Percentiles rank a stretch among this genome's conserved stretches.
phyloP scores from a whole-genome alignment of 2,329 filamentous ascomycete genomes.

The Exserohilum turcica region DNA sequence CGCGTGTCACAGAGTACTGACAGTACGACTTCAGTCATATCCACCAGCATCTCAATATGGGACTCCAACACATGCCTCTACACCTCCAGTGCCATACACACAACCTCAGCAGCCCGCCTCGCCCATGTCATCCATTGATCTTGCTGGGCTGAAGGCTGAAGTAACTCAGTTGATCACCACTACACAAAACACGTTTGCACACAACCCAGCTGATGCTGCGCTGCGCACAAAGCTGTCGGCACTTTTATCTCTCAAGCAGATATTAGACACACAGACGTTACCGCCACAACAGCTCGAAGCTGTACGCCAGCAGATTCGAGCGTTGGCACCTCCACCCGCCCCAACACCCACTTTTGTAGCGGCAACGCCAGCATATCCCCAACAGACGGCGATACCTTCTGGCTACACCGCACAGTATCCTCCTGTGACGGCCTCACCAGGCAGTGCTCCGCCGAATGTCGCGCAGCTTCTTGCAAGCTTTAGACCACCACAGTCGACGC shows the following conservation, averaged over 20 bases:
- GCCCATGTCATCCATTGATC: conserved; percentile 38
- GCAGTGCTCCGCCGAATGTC: conserved; percentile 33
- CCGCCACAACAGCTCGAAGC: conserved; percentile 80
- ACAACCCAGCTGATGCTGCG: conserved; percentile 75
- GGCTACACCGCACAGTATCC: conserved; percentile 25
- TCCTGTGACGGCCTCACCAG: conserved; percentile 23
- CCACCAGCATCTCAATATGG: conserved; percentile 35
- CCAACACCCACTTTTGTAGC: conserved; percentile 44
- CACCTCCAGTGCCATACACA: conserved; percentile 36
- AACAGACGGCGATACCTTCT: conserved; percentile 30
- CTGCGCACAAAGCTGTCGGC: conserved; percentile 82
- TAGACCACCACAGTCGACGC: conserved; percentile 27
- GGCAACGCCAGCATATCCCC: conserved; percentile 37
- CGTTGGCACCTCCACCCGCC: conserved; percentile 68
- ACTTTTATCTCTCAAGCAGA: conserved; percentile 80
- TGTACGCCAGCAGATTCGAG: conserved; percentile 83
- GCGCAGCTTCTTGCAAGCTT: conserved; percentile 39
- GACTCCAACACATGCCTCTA: conserved; percentile 27
- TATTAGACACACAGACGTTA: conserved; percentile 77
- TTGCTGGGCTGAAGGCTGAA: conserved; percentile 77
- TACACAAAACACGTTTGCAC: conserved; percentile 74
- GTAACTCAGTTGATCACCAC: conserved; percentile 77
- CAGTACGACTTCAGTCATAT: conserved; percentile 17
- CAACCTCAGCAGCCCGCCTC: conserved; percentile 39
- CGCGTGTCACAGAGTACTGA: conserved; percentile 6